These are phyloP conservation scores for Aegilops tauschii DNA, from an alignment of 176 grass and related monocot species.

Conservation along the genomic window DNA sequence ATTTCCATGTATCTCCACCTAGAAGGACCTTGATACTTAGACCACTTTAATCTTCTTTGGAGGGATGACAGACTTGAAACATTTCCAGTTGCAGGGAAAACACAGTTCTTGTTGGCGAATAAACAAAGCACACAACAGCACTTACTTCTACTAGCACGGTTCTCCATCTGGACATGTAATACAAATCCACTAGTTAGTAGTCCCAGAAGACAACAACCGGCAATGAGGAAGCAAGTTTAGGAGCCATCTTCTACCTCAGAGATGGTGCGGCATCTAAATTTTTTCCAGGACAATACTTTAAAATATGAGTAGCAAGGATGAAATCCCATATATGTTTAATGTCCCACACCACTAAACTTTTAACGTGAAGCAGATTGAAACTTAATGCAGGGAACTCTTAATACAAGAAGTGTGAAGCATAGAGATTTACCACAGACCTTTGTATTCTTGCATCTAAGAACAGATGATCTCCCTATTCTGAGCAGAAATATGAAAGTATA, in stretches of 20 bases:
- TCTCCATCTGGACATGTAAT: slow-evolving; percentile 11
- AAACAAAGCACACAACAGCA: background rate
- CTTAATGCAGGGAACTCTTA: background rate
- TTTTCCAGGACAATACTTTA: background rate
- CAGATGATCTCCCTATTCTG: slow-evolving; percentile 25
- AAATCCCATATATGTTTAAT: background rate
- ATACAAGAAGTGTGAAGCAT: background rate
- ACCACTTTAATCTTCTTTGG: background rate
- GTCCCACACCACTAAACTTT: background rate
- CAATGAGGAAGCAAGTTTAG: background rate
- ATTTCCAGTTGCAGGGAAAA: background rate
- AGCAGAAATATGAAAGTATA: slow-evolving; percentile 10
- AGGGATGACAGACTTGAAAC: background rate
- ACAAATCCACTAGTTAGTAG: background rate
- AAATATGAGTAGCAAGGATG: background rate
- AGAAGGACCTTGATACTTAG: background rate
- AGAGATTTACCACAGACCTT: background rate
- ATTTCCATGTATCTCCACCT: background rate
- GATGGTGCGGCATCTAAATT: background rate
- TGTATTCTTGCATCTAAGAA: slow-evolving; percentile 10
- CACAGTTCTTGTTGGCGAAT: background rate
- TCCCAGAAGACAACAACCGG: background rate
- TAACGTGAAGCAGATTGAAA: background rate
- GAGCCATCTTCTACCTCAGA: background rate
- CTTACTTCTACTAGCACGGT: background rate